Evolutionary conservation across 768 basidiomycete species (phyloP).

Genomic region (Mycena leptocephala): DNA sequence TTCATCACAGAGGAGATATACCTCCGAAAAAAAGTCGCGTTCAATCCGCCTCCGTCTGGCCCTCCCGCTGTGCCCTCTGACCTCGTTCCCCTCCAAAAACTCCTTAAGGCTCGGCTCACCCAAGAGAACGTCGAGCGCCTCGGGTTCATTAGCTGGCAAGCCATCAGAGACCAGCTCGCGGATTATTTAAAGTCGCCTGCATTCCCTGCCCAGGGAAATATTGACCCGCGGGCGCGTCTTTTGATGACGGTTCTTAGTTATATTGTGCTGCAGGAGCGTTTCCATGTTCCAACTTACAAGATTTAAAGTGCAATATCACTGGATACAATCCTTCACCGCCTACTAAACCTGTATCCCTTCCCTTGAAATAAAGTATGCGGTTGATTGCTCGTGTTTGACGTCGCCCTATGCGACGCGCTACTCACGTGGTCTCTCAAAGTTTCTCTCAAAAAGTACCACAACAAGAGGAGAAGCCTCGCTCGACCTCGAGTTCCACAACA

Average conservation of each 20-base stretch:
- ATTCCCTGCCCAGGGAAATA: neutral
- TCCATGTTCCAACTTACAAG: conserved; percentile 17
- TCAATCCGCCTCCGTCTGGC: conserved; percentile 25
- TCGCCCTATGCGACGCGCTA: too few relatives aligned
- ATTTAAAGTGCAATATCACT: too few relatives aligned
- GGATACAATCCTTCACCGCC: too few relatives aligned
- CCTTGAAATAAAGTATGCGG: too few relatives aligned
- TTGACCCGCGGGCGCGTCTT: conserved; percentile 6
- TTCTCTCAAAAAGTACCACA: too few relatives aligned
- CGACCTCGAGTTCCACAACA: too few relatives aligned
- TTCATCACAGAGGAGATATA: conserved; percentile 39
- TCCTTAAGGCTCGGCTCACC: conserved; percentile 27
- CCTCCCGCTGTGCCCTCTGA: neutral
- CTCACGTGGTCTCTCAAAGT: too few relatives aligned
- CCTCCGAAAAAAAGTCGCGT: conserved; percentile 23
- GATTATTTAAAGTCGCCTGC: conserved; percentile 17
- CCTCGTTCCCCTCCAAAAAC: conserved; percentile 24
- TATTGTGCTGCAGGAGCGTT: conserved; percentile 33
- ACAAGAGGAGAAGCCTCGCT: too few relatives aligned
- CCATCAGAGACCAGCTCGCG: conserved; percentile 4
- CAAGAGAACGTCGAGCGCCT: conserved; percentile 23
- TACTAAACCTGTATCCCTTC: too few relatives aligned
- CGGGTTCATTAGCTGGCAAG: conserved; percentile 27
- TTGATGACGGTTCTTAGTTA: conserved; percentile 25
- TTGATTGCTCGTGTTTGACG: too few relatives aligned